Conservation (phyloP, 2,329 filamentous ascomycete species). For the Arachnomyces sp. region DNA sequence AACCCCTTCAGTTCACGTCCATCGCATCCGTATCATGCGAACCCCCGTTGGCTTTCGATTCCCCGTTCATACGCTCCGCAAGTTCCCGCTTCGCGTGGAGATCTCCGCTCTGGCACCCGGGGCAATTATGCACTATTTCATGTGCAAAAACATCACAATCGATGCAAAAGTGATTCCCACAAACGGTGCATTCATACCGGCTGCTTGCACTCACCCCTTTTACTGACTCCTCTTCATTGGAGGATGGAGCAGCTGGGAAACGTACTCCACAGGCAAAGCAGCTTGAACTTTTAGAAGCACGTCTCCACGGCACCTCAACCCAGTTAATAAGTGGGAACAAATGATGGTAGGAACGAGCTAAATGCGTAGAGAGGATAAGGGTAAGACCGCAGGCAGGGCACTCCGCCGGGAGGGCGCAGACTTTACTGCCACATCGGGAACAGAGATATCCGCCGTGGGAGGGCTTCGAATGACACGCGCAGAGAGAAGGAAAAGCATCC, state of each 20-base stretch:
- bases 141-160: constrained; percentile 96
- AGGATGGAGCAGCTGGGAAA: constrained; percentile 53
- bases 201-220: constrained; percentile 76
- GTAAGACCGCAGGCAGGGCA: constrained; percentile 88
- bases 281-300: constrained; percentile 52
- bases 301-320: constrained; percentile 77
- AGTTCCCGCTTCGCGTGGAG: neutral
- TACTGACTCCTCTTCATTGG: constrained; percentile 19
- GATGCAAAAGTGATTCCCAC: constrained; percentile 87
- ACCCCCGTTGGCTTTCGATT: constrained; percentile 8
- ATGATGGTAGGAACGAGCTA: constrained; percentile 89
- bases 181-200: constrained; percentile 83
- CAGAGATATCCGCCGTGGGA: constrained; percentile 81
- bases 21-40: constrained; percentile 25
- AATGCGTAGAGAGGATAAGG: constrained; percentile 84
- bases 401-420: constrained; percentile 81
- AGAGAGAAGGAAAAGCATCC: constrained; percentile 64
- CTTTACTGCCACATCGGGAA: constrained; percentile 78
- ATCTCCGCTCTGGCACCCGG: constrained; percentile 61
- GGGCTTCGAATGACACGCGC: constrained; percentile 81
- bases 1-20: constrained; percentile 16
- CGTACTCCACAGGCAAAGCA: constrained; percentile 71
- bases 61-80: constrained; percentile 1
- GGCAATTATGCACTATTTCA: constrained; percentile 91
- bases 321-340: constrained; percentile 85